phyloP scores from a whole-genome alignment of 2,329 filamentous ascomycete genomes.

The Microthyrium microscopicum region DNA sequence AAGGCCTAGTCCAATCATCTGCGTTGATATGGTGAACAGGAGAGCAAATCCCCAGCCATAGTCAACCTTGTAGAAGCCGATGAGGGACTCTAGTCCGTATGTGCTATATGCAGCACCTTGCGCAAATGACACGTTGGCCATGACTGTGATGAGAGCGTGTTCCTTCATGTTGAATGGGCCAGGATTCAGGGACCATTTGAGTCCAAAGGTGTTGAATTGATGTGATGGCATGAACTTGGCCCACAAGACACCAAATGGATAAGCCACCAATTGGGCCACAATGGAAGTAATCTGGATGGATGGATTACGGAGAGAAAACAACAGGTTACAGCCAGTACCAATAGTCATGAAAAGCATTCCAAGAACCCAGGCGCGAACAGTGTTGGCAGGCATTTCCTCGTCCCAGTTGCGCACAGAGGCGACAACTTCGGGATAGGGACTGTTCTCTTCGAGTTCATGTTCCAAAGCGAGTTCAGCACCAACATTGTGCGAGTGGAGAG shows the following conservation, averaged over 20 bases:
- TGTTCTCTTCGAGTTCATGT: conserved; percentile 9
- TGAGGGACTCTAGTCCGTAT: conserved; percentile 5
- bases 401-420: conserved; percentile 8
- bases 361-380: conserved; percentile 8
- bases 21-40: conserved; percentile 49
- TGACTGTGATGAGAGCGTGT: conserved; percentile 43
- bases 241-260: conserved; percentile 47
- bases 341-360: conserved; percentile 8
- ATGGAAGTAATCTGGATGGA: conserved; percentile 44
- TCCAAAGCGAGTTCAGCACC: conserved; percentile 15
- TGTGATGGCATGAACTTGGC: conserved; percentile 35
- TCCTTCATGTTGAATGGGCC: conserved; percentile 57
- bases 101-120: conserved; percentile 26
- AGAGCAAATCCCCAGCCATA: conserved; percentile 30
- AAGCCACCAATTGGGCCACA: conserved; percentile 47
- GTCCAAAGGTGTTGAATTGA: conserved; percentile 35
- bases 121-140: conserved; percentile 52
- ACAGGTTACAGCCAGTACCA: conserved; percentile 34
- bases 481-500: conserved; percentile 11
- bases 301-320: conserved; percentile 44
- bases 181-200: conserved; percentile 43
- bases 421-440: conserved; percentile 11
- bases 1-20: conserved; percentile 33
- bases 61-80: conserved; percentile 42
- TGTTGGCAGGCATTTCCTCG: conserved; percentile 8